Evolutionary conservation across 139 green algal genomes (phyloP), one percentile per base, ranked within the genome.

Genomic region (Yamagishiella unicocca): DNA sequence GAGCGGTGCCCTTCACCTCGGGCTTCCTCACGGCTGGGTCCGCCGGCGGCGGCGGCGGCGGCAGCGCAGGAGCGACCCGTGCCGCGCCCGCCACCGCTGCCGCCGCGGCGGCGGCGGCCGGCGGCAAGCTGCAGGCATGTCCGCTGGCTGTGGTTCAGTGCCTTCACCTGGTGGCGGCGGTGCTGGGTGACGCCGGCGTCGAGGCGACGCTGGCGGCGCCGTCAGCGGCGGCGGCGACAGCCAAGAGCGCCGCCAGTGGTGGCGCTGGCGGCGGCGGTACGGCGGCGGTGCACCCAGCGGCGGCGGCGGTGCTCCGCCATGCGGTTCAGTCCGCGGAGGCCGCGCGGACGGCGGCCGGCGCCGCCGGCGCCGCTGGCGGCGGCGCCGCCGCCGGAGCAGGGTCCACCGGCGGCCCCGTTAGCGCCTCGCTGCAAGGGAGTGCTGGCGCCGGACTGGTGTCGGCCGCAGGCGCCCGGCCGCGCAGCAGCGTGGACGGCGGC

Each of bases 131-230:
- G 40, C 38, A 55, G 42, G 79, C 64, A 24, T 79, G 64, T 38
- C 81, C 81, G 25, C 33, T 87, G 31, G 3, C 46, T 43, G 81
- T 79, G 27, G 45, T 79, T 42, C 81, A 87, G 14, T 87, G 81
- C 66, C 29, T 87, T 21, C 35, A 55, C 31, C 31, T 87, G 33
- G 31, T 87, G 33, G 81, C 66, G 45, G 81, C 81, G 21, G 81
- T 78, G 45, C 31, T 87, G 17, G 66, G 81, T 4, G 64, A 76
- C 14, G 66, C 54, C 24, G 79, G 58, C 7, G 62, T 85, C 38
- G 62, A 76, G 43, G 62, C 24, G 29, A 37, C 42, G n/a, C 19
- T 85, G 7, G 76, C 53, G 35, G 76, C 76, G 53, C 27, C 50
- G 75, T 9, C 29, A 33, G 45, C 29, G 29, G 45, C 46, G 45